phyloP scores from a whole-genome alignment of 1,284 basidiomycete genomes.

The Peniophora sp. region DNA sequence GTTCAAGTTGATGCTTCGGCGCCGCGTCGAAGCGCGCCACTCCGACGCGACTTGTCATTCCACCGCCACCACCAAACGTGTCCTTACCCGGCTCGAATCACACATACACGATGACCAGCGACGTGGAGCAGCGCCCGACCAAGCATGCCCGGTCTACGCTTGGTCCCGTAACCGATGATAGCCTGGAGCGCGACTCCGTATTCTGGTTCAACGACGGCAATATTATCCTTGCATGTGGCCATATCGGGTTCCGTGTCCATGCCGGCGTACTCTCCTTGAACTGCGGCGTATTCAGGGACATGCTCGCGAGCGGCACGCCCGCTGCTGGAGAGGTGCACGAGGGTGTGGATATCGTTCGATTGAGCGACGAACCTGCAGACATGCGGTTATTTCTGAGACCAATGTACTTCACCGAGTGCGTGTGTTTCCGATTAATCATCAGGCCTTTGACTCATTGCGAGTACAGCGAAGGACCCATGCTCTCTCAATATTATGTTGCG shows the following conservation, averaged over 20 bases:
- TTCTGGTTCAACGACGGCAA: slow-evolving; percentile 5
- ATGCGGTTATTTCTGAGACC: slow-evolving; percentile 26
- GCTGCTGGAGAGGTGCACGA: slow-evolving; percentile 21
- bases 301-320: slow-evolving; percentile 26
- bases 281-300: slow-evolving; percentile 29
- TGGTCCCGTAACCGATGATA: too few species aligned
- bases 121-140: too few species aligned
- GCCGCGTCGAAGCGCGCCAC: too few species aligned
- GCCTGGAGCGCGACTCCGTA: too few species aligned
- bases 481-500: slow-evolving; percentile 13
- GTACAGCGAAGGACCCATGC: slow-evolving; percentile 1
- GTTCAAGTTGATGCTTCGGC: too few species aligned
- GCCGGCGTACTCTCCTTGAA: slow-evolving; percentile 24
- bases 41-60: too few species aligned
- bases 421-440: slow-evolving; percentile 10
- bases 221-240: slow-evolving; percentile 2
- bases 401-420: slow-evolving; percentile 30
- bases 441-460: slow-evolving; percentile 18
- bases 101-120: too few species aligned
- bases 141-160: too few species aligned
- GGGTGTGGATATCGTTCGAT: slow-evolving; percentile 23
- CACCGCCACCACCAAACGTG: too few species aligned
- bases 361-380: slow-evolving; percentile 28
- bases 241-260: slow-evolving; percentile 25
- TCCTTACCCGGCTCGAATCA: too few species aligned